phyloP scores from a whole-genome alignment of 371 early-diverging fungal genomes.

The Mucor lusitanicus region DNA sequence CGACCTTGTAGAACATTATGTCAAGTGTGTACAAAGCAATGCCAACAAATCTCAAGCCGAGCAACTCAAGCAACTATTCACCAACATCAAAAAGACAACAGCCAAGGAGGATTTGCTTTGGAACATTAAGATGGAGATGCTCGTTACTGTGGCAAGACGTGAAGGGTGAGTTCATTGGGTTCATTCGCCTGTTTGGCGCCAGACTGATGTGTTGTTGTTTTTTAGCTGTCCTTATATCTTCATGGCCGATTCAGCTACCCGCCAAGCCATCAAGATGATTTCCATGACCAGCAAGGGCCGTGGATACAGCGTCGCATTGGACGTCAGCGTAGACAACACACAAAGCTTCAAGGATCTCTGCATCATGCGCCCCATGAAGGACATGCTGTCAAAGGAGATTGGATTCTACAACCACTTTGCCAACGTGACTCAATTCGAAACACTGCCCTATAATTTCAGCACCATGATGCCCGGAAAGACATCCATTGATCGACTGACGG shows the following conservation, averaged over 20 bases:
- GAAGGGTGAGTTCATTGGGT: constrained; percentile 32
- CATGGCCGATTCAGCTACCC: constrained; percentile 80
- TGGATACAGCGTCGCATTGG: constrained; percentile 82
- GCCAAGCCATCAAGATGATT: constrained; percentile 80
- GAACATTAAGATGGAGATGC: constrained; percentile 62
- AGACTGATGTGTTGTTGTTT: not conserved
- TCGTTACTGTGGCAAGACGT: constrained; percentile 40
- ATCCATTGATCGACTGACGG: constrained; percentile 75
- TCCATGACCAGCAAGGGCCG: constrained; percentile 82
- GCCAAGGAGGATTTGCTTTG: constrained; percentile 64
- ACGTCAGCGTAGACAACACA: constrained; percentile 65
- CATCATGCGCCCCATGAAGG: constrained; percentile 81
- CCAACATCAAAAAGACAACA: constrained; percentile 46
- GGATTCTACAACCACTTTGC: constrained; percentile 68
- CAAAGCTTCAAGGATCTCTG: constrained; percentile 44
- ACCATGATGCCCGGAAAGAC: constrained; percentile 59
- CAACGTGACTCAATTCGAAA: constrained; percentile 42
- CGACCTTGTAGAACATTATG: constrained; percentile 24
- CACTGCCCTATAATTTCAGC: constrained; percentile 51
- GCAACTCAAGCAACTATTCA: constrained; percentile 29
- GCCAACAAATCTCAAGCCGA: constrained; percentile 8
- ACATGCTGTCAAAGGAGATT: constrained; percentile 79
- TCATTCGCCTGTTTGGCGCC: too few relatives aligned
- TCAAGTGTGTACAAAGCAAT: constrained; percentile 17
- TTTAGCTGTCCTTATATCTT: constrained; percentile 67